Conservation (phyloP, 441 rosid species). For the Croton laevigatus region DNA sequence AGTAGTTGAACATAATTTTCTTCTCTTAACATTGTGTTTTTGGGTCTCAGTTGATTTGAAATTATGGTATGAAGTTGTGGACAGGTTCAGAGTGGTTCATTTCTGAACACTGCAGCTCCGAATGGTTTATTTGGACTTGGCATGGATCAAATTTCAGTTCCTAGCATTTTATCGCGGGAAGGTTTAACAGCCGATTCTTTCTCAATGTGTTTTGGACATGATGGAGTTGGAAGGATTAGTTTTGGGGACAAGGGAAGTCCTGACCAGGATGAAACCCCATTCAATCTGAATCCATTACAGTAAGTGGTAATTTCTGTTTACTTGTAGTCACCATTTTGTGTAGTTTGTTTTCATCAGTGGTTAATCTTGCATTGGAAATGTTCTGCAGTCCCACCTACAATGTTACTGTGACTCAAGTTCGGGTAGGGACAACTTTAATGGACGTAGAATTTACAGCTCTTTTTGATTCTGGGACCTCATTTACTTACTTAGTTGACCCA, state of each 20-base stretch:
- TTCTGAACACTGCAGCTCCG: slow-evolving; percentile 82
- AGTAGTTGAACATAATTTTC: background rate
- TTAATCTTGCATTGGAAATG: slow-evolving; percentile 14
- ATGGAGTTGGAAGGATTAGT: slow-evolving; percentile 83
- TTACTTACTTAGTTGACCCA: slow-evolving; percentile 68
- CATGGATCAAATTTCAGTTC: slow-evolving; percentile 71
- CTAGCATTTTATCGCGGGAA: slow-evolving; percentile 70
- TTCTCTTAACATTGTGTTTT: slow-evolving; percentile 6
- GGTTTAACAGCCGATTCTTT: slow-evolving; percentile 74
- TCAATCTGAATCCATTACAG: slow-evolving; percentile 61
- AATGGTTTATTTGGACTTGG: slow-evolving; percentile 96
- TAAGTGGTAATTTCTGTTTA: slow-evolving; percentile 39
- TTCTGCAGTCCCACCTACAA: slow-evolving; percentile 76
- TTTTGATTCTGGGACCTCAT: slow-evolving; percentile 92
- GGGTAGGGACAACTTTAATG: slow-evolving; percentile 44
- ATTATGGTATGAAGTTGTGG: slow-evolving; percentile 65
- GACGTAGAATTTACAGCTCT: slow-evolving; percentile 66
- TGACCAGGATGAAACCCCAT: slow-evolving; percentile 75
- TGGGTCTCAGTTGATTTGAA: slow-evolving; percentile 25
- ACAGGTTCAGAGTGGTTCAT: slow-evolving; percentile 86
- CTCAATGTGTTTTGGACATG: slow-evolving; percentile 87
- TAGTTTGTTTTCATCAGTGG: slow-evolving; percentile 4
- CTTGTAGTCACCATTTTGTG: slow-evolving; percentile 18
- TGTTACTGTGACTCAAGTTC: slow-evolving; percentile 59
- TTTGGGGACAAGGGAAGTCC: slow-evolving; percentile 87